Evolutionary conservation across 495 filamentous ascomycete genomes (phyloP), one percentile per base, ranked within the genome.

Genomic region (Parachaetomium inaequale): DNA sequence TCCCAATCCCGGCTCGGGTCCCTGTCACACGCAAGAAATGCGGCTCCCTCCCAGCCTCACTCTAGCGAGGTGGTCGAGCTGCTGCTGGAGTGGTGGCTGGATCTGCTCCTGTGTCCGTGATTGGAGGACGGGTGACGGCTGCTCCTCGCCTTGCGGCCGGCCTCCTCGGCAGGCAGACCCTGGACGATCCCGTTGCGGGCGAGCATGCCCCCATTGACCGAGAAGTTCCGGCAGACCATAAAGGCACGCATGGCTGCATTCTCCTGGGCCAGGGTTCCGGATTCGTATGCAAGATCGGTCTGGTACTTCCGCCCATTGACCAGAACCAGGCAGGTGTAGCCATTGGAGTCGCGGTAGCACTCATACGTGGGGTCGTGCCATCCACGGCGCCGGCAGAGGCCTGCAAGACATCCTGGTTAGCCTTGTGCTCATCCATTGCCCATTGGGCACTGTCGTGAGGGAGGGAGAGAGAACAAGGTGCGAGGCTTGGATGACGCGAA

Each of bases 221-320:
- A 97, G 79, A 98, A 97, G 79, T 96, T 96, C 72, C 93, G 89
- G 81, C 94, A 98, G 62, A 98, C 93, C 80, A 96, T 89, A 77
- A 96, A 98, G 62, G 94, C 94, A 63, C 91, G 88, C 87, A 94
- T 96, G 63, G 94, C 94, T 56, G 94, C 94, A 70, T 92, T 93
- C 77, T 98, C 93, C 69, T 90, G 88, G 55, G 94, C 94, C 66
- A 96, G 81, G 55, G 82, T 80, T 65, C 93, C 88, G 62, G 85
- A 88, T 70, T 87, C 86, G 78, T 90, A 92, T 66, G 86, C 82
- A n/a, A 85, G 81, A 72, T 96, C 92, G 42, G 92, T 95, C 72
- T 92, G 88, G 82, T 98, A 98, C 76, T 96, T 91, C 72, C 94
- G 87, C 69, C 93, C 93, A 77, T 98, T 97, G 74, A 98, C 94